Conservation (phyloP, 306 rosid species). For the Hylodesmum podocarpum region DNA sequence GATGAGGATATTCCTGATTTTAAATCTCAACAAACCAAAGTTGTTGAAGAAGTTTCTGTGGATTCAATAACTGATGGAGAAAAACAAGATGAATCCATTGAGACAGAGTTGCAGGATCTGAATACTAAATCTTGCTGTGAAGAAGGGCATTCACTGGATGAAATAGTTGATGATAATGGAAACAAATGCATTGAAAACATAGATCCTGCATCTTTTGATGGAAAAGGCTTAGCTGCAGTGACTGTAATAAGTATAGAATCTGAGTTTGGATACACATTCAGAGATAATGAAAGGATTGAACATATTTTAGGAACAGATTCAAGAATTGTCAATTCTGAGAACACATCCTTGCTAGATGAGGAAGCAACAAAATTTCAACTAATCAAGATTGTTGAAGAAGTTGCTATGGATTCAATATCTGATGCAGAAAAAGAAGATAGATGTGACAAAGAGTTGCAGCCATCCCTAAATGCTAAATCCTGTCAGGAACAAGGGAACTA, state of each 20-base stretch:
- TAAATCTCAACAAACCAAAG: constrained; percentile 25
- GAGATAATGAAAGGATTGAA: constrained; percentile 17
- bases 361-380: too few species aligned
- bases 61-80: constrained; percentile 30
- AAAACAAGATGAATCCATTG: background rate
- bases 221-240: background rate
- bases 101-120: constrained; percentile 19
- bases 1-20: constrained; percentile 20
- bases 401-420: too few species aligned
- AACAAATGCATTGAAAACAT: background rate
- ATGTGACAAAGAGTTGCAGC: too few species aligned
- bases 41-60: constrained; percentile 9
- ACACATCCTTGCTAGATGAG: constrained; percentile 1
- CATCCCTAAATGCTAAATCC: too few species aligned
- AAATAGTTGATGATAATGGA: constrained; percentile 25
- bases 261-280: constrained; percentile 11
- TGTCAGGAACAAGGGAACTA: constrained; percentile 5
- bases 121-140: constrained; percentile 21
- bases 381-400: too few species aligned
- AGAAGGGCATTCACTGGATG: constrained; percentile 11
- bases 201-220: constrained; percentile 10
- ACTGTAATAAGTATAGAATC: constrained; percentile 7
- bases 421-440: too few species aligned
- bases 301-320: background rate
- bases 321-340: constrained; percentile 9